Conservation (phyloP, 352 stramenopile genomes). For the Phytophthora pseudosyringae region DNA sequence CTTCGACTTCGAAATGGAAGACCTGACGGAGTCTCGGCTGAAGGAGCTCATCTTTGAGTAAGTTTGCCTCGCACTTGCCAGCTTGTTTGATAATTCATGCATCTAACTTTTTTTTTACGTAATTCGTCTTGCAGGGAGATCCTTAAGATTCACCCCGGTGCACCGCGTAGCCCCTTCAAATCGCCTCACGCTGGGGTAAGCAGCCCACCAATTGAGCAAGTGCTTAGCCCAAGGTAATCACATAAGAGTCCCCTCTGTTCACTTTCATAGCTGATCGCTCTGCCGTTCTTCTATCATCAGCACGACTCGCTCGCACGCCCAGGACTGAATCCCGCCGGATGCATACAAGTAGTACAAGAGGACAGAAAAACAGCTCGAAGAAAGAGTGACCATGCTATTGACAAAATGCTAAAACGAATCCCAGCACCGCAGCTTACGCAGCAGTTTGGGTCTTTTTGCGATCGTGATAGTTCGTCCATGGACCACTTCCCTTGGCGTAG, state of each 20-base stretch:
- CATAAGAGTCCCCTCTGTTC: not conserved
- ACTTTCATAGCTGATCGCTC: slow-evolving; percentile 14
- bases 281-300: slow-evolving; percentile 13
- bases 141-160: slow-evolving; percentile 72
- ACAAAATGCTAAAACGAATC: slow-evolving; percentile 33
- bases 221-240: slow-evolving; percentile 60
- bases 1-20: slow-evolving; percentile 91
- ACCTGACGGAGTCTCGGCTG: slow-evolving; percentile 79
- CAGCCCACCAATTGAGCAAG: slow-evolving; percentile 43
- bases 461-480: slow-evolving; percentile 98
- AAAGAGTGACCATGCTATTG: slow-evolving; percentile 28
- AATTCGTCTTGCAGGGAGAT: slow-evolving; percentile 56
- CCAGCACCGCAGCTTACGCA: slow-evolving; percentile 8
- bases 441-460: slow-evolving; percentile 37
- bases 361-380: slow-evolving; percentile 13
- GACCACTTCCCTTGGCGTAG: slow-evolving; percentile 95
- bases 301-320: slow-evolving; percentile 22
- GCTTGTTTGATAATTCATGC: not conserved
- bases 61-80: slow-evolving; percentile 18
- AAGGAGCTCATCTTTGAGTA: slow-evolving; percentile 91
- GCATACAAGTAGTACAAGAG: slow-evolving; percentile 31
- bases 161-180: slow-evolving; percentile 34
- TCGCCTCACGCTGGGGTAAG: slow-evolving; percentile 12
- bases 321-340: slow-evolving; percentile 18
- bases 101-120: slow-evolving; percentile 4